Base-by-base conservation (phyloP, 352 stramenopile genomes). In the Pythium pectinolyticum region DNA sequence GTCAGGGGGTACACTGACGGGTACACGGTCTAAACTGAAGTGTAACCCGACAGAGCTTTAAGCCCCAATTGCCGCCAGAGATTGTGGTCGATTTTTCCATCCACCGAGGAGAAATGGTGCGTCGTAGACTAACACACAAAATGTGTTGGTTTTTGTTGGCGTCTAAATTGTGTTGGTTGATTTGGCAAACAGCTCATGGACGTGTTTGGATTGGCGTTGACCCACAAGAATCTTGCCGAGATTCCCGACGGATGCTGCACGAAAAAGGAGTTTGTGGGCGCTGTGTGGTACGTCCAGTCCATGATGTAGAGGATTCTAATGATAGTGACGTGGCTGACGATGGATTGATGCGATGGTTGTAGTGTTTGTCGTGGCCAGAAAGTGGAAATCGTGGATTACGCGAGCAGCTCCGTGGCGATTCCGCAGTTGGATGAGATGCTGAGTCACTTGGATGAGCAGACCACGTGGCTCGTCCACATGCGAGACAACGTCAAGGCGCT, bases 41-140 rank as follows among this genome's bases (percentile, higher is more conserved):
- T 95, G 92, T 63, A 88, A 92, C 57, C 77, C 86, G n/a, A 3
- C 39, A 90, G 81, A 79, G 71, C 17, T 95, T 94, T 63, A 88
- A 92, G 59, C 77, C 86, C 6, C 48, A 72, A 35, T 69, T 95
- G 22, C 84, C 84, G 10, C 74, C 74, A 1, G 84, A 93, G 63
- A 69, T 94, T 24, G 77, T 93, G 17, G 77, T 95, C 24, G 86
- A 95, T 35, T 92, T 94, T 54, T 95, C 86, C 10, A 82, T 95
- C 37, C 80, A 93, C 50, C 81, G 83, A 19, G 86, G 82, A 31
- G 82, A 92, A 65, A 50, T 95, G 73, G 84, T 95, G 51, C 22
- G 66, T 27, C 4, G 7, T 17, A 4, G 22, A 39, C 6, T 43
- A 46, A 30, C 20, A 1, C n/a, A n/a, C n/a, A n/a, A n/a, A n/a